phyloP scores from a whole-genome alignment of 192 early-diverging fungal species.

The Coemansia sp. region DNA sequence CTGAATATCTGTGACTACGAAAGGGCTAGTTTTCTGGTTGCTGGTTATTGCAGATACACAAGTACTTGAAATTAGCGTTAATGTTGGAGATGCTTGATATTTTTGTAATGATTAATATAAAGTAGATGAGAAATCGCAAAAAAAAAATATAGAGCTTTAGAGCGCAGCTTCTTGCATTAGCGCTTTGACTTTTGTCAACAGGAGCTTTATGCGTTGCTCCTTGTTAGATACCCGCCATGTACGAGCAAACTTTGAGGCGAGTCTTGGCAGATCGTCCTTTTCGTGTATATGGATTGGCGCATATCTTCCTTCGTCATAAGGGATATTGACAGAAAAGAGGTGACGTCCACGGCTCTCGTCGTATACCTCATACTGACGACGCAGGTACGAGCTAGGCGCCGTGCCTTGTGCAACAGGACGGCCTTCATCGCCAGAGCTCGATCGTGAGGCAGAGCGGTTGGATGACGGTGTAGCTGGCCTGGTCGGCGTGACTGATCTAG shows the following conservation, averaged over 20 bases:
- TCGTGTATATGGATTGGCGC: slow-evolving; percentile 52
- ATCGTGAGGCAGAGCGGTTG: slow-evolving; percentile 12
- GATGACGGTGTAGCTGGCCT: slow-evolving; percentile 17
- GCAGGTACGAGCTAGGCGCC: slow-evolving; percentile 23
- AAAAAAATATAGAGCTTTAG: slow-evolving; percentile 11
- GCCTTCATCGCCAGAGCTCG: slow-evolving; percentile 39
- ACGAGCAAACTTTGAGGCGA: slow-evolving; percentile 43
- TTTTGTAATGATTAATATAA: neutral
- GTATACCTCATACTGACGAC: slow-evolving; percentile 43
- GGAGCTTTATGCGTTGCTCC: slow-evolving; percentile 44
- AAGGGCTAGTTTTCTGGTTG: no score
- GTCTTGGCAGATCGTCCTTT: slow-evolving; percentile 35
- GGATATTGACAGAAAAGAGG: slow-evolving; percentile 41
- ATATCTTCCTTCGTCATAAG: slow-evolving; percentile 38
- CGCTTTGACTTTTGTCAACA: slow-evolving; percentile 42
- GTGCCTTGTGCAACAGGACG: slow-evolving; percentile 1
- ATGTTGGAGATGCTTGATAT: no score
- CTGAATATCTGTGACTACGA: no score
- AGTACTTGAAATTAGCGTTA: no score
- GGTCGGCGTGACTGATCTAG: slow-evolving; percentile 19
- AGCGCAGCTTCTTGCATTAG: slow-evolving; percentile 27
- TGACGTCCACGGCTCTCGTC: slow-evolving; percentile 50
- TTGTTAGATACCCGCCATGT: slow-evolving; percentile 47
- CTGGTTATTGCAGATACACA: no score
- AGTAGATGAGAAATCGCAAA: neutral